Conservation (phyloP, 495 filamentous ascomycete genomes). For the Tuber magnatum region DNA sequence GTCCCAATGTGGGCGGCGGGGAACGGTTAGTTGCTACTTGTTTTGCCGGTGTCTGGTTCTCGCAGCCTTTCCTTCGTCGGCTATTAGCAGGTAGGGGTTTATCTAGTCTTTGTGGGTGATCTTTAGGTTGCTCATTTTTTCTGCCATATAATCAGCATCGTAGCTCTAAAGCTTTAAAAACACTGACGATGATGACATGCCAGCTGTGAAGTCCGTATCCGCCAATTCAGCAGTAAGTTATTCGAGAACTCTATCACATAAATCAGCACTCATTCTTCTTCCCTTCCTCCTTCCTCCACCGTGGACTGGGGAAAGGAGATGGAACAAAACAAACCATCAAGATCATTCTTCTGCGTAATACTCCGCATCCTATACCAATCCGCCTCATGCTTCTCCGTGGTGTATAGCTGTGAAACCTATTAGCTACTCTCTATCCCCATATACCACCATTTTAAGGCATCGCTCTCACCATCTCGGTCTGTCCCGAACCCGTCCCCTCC, state of each 20-base stretch:
- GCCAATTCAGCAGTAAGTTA: slow-evolving; percentile 92
- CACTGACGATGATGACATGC: slow-evolving; percentile 9
- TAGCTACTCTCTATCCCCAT: slow-evolving; percentile 40
- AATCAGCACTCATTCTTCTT: slow-evolving; percentile 9
- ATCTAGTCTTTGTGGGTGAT: slow-evolving; percentile 92
- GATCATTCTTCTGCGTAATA: slow-evolving; percentile 91
- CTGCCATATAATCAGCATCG: slow-evolving; percentile 39
- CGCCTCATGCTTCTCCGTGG: slow-evolving; percentile 59
- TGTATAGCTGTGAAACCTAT: slow-evolving; percentile 13
- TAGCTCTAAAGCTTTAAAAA: not conserved
- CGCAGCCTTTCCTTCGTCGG: slow-evolving; percentile 71
- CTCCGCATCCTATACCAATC: slow-evolving; percentile 95
- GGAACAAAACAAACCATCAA: slow-evolving; percentile 57
- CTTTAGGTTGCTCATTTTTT: slow-evolving; percentile 97
- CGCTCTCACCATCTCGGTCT: slow-evolving; percentile 15
- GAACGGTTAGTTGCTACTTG: slow-evolving; percentile 72
- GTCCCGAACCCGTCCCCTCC: slow-evolving; percentile 12
- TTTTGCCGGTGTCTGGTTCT: slow-evolving; percentile 75
- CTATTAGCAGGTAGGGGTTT: slow-evolving; percentile 87
- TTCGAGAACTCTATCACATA: slow-evolving; percentile 53
- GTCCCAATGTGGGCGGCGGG: slow-evolving; percentile 84
- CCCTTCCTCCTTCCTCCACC: slow-evolving; percentile 15
- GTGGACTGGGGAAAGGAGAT: not conserved
- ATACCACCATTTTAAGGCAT: slow-evolving; percentile 21
- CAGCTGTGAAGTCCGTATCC: slow-evolving; percentile 92